A percentile compares a stretch with the other conserved stretches of the same genome.
Conservation (phyloP, 495 filamentous ascomycete genomes). For the Chaetomium tenue region DNA sequence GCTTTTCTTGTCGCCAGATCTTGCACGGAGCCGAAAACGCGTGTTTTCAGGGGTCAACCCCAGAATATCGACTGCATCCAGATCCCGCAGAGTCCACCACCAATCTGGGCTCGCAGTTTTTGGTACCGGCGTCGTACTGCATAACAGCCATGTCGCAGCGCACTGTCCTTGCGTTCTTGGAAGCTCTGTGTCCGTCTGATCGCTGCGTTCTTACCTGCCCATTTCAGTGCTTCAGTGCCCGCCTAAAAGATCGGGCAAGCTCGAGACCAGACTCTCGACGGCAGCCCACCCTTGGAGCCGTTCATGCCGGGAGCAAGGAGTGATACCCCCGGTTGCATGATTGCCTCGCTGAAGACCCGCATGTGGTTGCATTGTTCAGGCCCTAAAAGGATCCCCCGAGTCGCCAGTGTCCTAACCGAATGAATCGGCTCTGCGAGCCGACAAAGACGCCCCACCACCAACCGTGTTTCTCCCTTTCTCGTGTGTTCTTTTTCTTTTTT, state of each 20-base stretch:
- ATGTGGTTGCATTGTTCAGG: not conserved
- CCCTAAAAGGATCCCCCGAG: not conserved
- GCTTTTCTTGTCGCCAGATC: not conserved
- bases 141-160: not conserved
- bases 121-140: not conserved
- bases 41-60: not conserved
- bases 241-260: not conserved
- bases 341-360: not conserved
- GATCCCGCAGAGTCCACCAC: not conserved
- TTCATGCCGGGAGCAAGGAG: not conserved
- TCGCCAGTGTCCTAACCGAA: not conserved
- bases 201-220: not conserved
- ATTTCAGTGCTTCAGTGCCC: not conserved
- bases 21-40: not conserved
- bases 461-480: not conserved
- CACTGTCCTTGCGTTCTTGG: not conserved
- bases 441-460: not conserved
- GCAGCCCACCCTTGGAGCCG: not conserved
- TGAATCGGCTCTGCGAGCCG: not conserved
- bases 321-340: not conserved
- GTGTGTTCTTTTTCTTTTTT: not conserved
- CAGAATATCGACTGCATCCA: not conserved
- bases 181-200: not conserved
- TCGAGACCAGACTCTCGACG: too few relatives aligned
- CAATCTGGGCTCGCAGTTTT: not conserved